Evolutionary conservation across 2,329 filamentous ascomycete species (phyloP), one percentile per base, ranked within the genome.

Genomic region (Fusarium goolgardi): DNA sequence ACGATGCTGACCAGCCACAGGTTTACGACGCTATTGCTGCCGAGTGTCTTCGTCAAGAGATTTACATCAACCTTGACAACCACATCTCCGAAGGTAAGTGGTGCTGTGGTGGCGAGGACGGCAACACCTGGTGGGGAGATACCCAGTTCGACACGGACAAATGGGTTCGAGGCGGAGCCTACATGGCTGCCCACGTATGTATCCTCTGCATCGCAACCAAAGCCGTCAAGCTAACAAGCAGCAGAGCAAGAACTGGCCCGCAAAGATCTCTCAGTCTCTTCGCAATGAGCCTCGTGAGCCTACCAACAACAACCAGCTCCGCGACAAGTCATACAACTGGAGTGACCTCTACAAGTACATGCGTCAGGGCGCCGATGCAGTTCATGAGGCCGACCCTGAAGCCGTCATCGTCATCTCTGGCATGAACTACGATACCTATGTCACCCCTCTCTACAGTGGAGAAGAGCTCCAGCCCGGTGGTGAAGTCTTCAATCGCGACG

Each of bases 111-210:
- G 78, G 75, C 1, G 77, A 73, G 0, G 87, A 89, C 52, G 86
- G 85, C 5, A 89, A 89, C 72, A 77, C 81, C 25, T 89, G 86
- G 86, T 89, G 86, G 77, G 85, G 87, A 13, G 88, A 91, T 71
- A 81, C 76, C 0, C 82, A 88, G 70, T 91, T 89, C 66, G 75
- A 85, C 58, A 80, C 84, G 0, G 76, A 79, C 2, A 89, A 89
- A 40, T 91, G 89, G 89, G 80, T 83, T 8, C 80, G 88, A 11
- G 89, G 88, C 0, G 55, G 78, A 87, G 23, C 75, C 77, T 91
- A 85, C 71, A 90, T 91, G 85, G 84, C 87, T 0, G 74, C 81
- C 3, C 87, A 89, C 65, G 85, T 86, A 78, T 70, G 81, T 50
- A 6, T 12, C 4, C 21, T 21, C 21, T 21, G 21, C 21, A 21